A percentile compares a stretch with the other conserved stretches of the same genome.
Conservation (phyloP, 352 stramenopile genomes). For the Phytophthora pistaciae region DNA sequence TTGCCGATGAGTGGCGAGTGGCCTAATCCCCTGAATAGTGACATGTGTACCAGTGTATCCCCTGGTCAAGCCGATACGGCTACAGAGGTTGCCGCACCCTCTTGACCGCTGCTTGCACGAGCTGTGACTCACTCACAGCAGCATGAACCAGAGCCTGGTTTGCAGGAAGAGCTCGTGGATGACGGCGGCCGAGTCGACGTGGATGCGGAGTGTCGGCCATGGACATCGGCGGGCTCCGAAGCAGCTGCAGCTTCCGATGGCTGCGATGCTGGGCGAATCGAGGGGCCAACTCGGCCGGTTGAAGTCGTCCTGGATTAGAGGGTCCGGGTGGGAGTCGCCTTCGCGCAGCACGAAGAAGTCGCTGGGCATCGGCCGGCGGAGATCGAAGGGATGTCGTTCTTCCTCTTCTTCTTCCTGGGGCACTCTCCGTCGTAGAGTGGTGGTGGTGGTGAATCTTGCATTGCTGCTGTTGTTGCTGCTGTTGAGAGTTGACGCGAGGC, state of each 20-base stretch:
- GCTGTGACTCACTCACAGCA: constrained; percentile 23
- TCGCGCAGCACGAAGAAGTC: constrained; percentile 29
- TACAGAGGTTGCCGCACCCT: not conserved
- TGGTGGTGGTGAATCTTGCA: constrained; percentile 19
- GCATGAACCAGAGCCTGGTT: constrained; percentile 19
- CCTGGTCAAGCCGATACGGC: constrained; percentile 19
- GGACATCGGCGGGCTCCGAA: constrained; percentile 1
- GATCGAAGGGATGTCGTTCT: not conserved
- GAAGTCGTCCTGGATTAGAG: constrained; percentile 6
- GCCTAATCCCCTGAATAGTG: constrained; percentile 19
- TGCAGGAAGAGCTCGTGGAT: constrained; percentile 25
- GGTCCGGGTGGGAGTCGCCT: constrained; percentile 10
- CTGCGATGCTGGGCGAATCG: constrained; percentile 20
- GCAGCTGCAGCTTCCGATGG: constrained; percentile 31
- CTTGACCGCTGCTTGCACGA: constrained; percentile 2
- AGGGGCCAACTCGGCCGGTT: constrained; percentile 10
- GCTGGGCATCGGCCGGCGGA: constrained; percentile 4
- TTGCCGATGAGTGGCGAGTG: constrained; percentile 13
- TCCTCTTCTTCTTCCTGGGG: constrained; percentile 9
- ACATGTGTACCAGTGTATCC: constrained; percentile 11
- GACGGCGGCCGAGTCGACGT: constrained; percentile 15
- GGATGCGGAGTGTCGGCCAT: constrained; percentile 6
- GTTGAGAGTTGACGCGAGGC: constrained; percentile 35
- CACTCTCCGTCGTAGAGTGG: constrained; percentile 14
- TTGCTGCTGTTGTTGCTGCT: constrained; percentile 30